phyloP scores from a whole-genome alignment of 768 basidiomycete species.

The Naganishia vaughanmartiniae region DNA sequence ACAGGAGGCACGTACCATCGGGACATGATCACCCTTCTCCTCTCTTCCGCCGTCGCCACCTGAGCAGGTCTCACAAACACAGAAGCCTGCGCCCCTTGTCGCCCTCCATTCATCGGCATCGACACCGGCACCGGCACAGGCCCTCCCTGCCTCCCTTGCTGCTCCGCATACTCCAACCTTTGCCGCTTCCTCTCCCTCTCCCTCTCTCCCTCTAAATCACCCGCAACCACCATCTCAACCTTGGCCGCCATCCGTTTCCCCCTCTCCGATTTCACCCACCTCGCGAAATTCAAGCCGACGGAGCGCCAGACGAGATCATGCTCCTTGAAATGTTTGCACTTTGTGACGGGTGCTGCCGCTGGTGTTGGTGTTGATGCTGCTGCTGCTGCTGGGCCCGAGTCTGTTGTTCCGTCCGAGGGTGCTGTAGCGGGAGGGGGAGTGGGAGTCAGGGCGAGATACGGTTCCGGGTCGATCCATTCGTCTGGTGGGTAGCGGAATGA shows the following conservation, averaged over 20 bases:
- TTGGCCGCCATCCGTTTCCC: background rate
- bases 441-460: background rate
- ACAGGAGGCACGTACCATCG: background rate
- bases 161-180: background rate
- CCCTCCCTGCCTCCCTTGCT: no score
- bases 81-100: background rate
- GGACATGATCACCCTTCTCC: slow-evolving; percentile 18
- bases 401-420: no score
- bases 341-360: background rate
- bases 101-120: background rate
- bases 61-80: background rate
- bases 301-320: slow-evolving; percentile 13
- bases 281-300: slow-evolving; percentile 12
- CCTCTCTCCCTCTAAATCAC: background rate
- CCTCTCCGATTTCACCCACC: slow-evolving; percentile 20
- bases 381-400: no score
- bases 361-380: background rate
- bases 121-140: background rate
- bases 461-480: background rate
- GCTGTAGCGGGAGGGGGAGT: no score
- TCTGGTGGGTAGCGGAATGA: slow-evolving; percentile 6
- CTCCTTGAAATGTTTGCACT: slow-evolving; percentile 5
- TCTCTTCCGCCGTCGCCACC: slow-evolving; percentile 4
- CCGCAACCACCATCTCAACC: background rate
- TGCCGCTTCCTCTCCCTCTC: background rate